Conservation (phyloP, 306 rosid species). For the Hippophae gyantsensis region DNA sequence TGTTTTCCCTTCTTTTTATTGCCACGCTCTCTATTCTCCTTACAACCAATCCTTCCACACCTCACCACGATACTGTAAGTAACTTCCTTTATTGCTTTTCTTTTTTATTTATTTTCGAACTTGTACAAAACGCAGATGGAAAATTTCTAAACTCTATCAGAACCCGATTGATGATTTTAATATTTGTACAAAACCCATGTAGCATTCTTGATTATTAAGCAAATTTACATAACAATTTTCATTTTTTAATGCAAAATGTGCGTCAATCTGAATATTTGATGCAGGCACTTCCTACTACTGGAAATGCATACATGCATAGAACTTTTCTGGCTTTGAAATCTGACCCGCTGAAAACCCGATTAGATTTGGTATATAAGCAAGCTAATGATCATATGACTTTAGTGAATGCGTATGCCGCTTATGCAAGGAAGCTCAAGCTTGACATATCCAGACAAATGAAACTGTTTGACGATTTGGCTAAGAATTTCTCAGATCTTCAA, state of each 20-base stretch:
- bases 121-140: conserved; percentile 3
- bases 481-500: conserved; percentile 53
- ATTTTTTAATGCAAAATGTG: neutral
- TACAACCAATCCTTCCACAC: conserved; percentile 56
- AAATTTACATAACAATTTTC: no score
- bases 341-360: conserved; percentile 72
- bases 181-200: conserved; percentile 8
- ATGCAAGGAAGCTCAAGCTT: conserved; percentile 98
- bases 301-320: conserved; percentile 74
- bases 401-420: conserved; percentile 93
- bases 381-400: conserved; percentile 86
- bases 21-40: conserved; percentile 75
- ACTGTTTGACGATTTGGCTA: conserved; percentile 84
- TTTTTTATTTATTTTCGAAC: neutral
- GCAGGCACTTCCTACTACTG: conserved; percentile 73
- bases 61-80: conserved; percentile 70
- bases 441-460: conserved; percentile 84
- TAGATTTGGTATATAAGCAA: conserved; percentile 88
- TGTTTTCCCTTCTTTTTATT: conserved; percentile 76
- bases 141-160: neutral
- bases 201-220: conserved; percentile 11
- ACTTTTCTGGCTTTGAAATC: conserved; percentile 90
- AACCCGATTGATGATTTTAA: conserved; percentile 10
- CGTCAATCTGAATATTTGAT: neutral
- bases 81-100: neutral